Evolutionary conservation across 768 basidiomycete genomes (phyloP), one percentile per base, ranked within the genome.

Genomic region (Crassisporium funariophilum): DNA sequence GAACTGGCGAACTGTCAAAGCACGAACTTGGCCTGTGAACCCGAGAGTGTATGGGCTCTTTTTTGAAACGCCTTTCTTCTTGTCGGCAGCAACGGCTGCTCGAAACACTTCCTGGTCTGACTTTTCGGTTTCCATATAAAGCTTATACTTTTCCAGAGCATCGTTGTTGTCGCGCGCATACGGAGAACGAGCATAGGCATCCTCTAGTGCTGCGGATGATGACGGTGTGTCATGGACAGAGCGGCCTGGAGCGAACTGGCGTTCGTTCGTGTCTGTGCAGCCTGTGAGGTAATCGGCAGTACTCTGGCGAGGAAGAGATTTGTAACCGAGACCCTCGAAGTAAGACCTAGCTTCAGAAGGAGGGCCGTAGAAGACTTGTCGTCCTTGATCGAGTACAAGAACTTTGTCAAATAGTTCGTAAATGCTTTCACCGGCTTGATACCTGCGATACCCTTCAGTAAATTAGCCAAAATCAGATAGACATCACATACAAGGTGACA

Each of bases 361-460:
- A 5, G 85, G 81, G 21, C 93, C 93, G 57, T 79, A 90, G 73
- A 83, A 95, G 9, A 89, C 86, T 63, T 88, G 86, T 20, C 77
- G 86, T 8, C 92, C 90, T 55, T 87, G 73, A 65, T 88, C 81
- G 51, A 97, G 75, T 22, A 95, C 80, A 56, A 91, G 72, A 24
- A 95, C 89, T 64, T 93, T 93, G 72, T 95, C 92, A 60, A 95
- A 95, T 2, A 86, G 57, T 0, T 82, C 74, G 49, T 86, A 86
- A 50, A 88, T 86, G 42, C 75, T 80, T 64, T 93, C 89, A 49
- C 89, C 85, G 5, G 90, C 91, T 63, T 94, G 88, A 57, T 90
- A 89, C 29, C 79, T 80, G 33, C 15, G 17, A 19, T 43, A 19
- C n/a, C 13, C 15, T 33, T 56, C 34, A 52, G 38, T 35, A 13